A percentile compares a stretch with the other conserved stretches of the same genome.
Evolutionary conservation across 2,329 filamentous ascomycete species (phyloP).

Genomic region (Fusarium vanettenii): DNA sequence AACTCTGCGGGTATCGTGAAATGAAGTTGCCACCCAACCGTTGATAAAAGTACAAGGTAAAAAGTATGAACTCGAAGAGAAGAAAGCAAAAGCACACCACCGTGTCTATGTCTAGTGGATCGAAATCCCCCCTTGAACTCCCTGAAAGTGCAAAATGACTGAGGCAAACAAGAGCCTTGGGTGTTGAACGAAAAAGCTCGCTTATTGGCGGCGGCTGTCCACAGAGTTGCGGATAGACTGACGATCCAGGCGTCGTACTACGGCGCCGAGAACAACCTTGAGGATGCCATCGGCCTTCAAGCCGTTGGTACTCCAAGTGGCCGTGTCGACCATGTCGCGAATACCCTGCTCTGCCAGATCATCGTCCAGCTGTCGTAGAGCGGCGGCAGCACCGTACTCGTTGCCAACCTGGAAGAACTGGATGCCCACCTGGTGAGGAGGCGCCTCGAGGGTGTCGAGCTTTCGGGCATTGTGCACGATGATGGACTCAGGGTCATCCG

Average conservation of each 20-base stretch:
- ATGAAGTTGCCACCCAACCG: not conserved
- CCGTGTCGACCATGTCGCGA: constrained; percentile 92
- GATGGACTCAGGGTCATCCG: constrained; percentile 79
- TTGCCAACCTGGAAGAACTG: constrained; percentile 96
- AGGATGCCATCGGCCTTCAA: constrained; percentile 79
- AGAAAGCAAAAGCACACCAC: not conserved
- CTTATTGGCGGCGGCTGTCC: constrained; percentile 14
- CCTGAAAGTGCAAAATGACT: not conserved
- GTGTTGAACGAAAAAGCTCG: not conserved
- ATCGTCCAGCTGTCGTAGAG: constrained; percentile 82
- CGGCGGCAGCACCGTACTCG: constrained; percentile 71
- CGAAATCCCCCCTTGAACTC: not conserved
- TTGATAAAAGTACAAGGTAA: not conserved
- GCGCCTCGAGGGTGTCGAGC: constrained; percentile 76
- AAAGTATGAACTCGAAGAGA: not conserved
- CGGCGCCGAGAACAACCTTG: constrained; percentile 84
- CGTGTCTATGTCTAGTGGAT: not conserved
- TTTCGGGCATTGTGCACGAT: constrained; percentile 76
- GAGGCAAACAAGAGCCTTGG: not conserved
- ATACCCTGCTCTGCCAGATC: constrained; percentile 66
- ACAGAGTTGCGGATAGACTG: constrained; percentile 29
- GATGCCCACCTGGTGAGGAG: constrained; percentile 85
- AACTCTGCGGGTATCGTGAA: not conserved
- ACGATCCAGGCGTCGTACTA: constrained; percentile 64
- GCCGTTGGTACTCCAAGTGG: constrained; percentile 72